Evolutionary conservation across 2,329 filamentous ascomycete genomes (phyloP), one percentile per base, ranked within the genome.

Genomic region (Phaeoacremonium minimum): DNA sequence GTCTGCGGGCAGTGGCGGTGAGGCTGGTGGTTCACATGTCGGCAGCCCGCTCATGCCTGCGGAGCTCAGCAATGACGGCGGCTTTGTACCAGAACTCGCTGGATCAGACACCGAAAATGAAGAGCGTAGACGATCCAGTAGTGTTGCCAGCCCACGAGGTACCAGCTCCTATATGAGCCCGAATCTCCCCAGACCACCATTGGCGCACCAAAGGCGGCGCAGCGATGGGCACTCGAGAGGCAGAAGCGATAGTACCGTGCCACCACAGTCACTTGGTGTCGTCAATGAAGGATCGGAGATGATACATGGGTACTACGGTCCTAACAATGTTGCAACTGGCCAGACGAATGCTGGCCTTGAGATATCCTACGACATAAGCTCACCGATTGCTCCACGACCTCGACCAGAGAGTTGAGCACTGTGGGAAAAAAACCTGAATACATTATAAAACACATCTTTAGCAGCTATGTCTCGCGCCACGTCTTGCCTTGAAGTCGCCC

Each of bases 221-320:
- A 58, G 57, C 28, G 52, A 55, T 13, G 5, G 18, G 28, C 28
- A 34, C 17, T 14, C 32, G 6, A 38, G 40, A 38, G 40, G 36
- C 4, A 44, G 46, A 20, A 50, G 50, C 14, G 49, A 50, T 14
- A 44, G 51, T 42, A 35, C 35, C 35, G 42, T 33, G 33, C 38
- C 37, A 15, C 46, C 15, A 38, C 47, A 15, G 28, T 43, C 45
- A 22, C 40, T 58, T 19, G 48, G 45, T 14, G 46, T 50, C 3
- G 22, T 26, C 1, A 36, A 30, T 4, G 29, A 30, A 16, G 46
- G 43, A 34, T 37, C 48, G 20, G 35, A 42, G 19, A 40, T 45
- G 30, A 56, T 70, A 34, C 69, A 74, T 35, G 71, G 71, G 4
- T 63, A 69, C 26, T 67, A 73, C 37, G 70, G 70, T 1, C 60